Percentiles rank a stretch among this genome's conserved stretches.
phyloP scores from a whole-genome alignment of 805 yeast species.

The Candida insectorum region DNA sequence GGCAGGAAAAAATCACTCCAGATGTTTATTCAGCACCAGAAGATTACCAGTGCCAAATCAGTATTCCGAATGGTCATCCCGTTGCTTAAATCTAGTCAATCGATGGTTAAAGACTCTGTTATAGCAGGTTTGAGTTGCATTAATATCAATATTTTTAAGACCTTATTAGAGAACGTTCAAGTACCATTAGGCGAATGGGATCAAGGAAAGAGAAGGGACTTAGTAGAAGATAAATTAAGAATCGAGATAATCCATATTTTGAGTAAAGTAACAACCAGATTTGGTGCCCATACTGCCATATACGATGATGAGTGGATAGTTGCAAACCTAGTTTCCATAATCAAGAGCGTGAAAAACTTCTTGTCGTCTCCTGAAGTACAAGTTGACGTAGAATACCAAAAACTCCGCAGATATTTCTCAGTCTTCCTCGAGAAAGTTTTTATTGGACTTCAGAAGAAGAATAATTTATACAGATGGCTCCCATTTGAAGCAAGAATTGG shows the following conservation, averaged over 20 bases:
- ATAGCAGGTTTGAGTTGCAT: conserved; percentile 87
- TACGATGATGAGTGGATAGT: conserved; percentile 68
- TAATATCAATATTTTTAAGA: conserved; percentile 82
- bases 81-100: conserved; percentile 65
- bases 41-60: conserved; percentile 87
- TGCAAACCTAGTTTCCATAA: conserved; percentile 55
- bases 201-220: conserved; percentile 26
- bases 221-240: conserved; percentile 47
- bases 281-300: conserved; percentile 44
- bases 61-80: conserved; percentile 88
- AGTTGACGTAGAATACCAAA: conserved; percentile 65
- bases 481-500: conserved; percentile 84
- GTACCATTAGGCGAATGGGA: conserved; percentile 49
- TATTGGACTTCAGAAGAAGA: conserved; percentile 45
- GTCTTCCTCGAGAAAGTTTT: conserved; percentile 77
- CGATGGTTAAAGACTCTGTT: conserved; percentile 75
- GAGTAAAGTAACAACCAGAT: conserved; percentile 63
- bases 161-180: conserved; percentile 75
- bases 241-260: conserved; percentile 78
- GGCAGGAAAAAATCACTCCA: conserved; percentile 77
- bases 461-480: conserved; percentile 50
- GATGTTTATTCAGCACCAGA: conserved; percentile 81
- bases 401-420: conserved; percentile 78
- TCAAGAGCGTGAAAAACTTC: conserved; percentile 60
- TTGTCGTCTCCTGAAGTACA: conserved; percentile 58